Percentiles rank a stretch among this genome's conserved stretches.
These are phyloP conservation scores for Crithidia expoeki DNA, from an alignment of 208 protist species.

Conservation along the genomic window DNA sequence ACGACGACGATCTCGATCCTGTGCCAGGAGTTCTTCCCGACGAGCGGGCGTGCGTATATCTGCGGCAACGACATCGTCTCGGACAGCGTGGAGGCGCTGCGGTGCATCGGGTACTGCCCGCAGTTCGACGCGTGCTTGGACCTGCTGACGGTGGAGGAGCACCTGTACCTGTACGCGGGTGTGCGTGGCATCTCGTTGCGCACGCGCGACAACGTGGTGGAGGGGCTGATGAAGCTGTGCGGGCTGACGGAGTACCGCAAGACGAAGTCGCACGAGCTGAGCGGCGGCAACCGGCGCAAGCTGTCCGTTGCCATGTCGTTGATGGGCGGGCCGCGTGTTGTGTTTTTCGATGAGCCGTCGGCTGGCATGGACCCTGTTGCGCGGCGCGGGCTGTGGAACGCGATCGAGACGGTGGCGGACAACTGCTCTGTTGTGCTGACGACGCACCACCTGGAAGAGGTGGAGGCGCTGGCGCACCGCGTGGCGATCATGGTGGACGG, in stretches of 20 bases:
- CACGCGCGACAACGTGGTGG: slow-evolving; percentile 28
- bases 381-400: slow-evolving; percentile 69
- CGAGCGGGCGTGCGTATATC: slow-evolving; percentile 59
- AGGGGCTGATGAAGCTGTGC: slow-evolving; percentile 42
- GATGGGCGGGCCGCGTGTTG: slow-evolving; percentile 59
- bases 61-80: slow-evolving; percentile 63
- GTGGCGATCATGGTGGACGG: slow-evolving; percentile 87
- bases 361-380: slow-evolving; percentile 72
- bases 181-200: slow-evolving; percentile 40
- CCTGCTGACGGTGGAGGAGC: slow-evolving; percentile 92
- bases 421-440: slow-evolving; percentile 87
- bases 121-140: slow-evolving; percentile 95
- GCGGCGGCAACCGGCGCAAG: slow-evolving; percentile 81
- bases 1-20: slow-evolving; percentile 87
- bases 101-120: slow-evolving; percentile 94
- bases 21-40: slow-evolving; percentile 74
- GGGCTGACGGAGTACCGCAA: slow-evolving; percentile 39
- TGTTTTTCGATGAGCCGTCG: slow-evolving; percentile 80
- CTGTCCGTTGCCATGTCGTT: slow-evolving; percentile 69
- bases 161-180: slow-evolving; percentile 67
- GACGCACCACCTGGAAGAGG: slow-evolving; percentile 94
- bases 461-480: slow-evolving; percentile 77
- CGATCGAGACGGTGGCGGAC: slow-evolving; percentile 57
- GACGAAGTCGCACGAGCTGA: slow-evolving; percentile 37
- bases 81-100: slow-evolving; percentile 46